A percentile compares a stretch with the other conserved stretches of the same genome.
These are phyloP conservation scores for Goffeauzyma gilvescens DNA, from an alignment of 768 basidiomycete species.

Conservation along the genomic window DNA sequence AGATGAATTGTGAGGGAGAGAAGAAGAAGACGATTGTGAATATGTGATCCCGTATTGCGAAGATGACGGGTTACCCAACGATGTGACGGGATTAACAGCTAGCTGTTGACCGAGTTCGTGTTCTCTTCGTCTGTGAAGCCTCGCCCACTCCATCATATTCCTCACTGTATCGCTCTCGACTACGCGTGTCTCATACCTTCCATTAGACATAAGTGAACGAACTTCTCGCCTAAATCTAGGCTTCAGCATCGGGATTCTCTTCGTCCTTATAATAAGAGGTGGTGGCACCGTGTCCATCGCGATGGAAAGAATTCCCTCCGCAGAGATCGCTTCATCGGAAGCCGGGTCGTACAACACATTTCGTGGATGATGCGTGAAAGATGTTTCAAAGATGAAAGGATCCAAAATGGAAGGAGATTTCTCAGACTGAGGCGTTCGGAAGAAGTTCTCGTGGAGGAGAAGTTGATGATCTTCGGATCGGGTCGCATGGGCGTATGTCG, in stretches of 20 bases:
- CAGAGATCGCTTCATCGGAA: background rate
- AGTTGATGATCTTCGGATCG: slow-evolving; percentile 1
- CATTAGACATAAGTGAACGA: no score
- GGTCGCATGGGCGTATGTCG: slow-evolving; percentile 24
- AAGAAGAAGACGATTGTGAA: background rate
- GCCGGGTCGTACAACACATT: no score
- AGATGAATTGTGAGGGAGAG: background rate
- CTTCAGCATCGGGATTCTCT: background rate
- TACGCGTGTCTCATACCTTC: no score
- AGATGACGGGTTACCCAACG: background rate
- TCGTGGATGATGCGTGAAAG: no score
- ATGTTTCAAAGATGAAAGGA: no score
- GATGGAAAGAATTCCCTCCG: background rate
- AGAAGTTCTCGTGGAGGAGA: slow-evolving; percentile 9
- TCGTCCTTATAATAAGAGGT: background rate
- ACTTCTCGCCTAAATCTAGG: no score
- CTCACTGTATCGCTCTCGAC: no score
- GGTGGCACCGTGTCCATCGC: background rate
- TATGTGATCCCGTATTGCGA: background rate
- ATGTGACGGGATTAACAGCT: no score
- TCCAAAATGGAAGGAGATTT: background rate
- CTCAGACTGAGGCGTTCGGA: background rate
- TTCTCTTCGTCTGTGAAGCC: no score
- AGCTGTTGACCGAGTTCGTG: no score
- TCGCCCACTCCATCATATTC: no score